Evolutionary conservation across 306 rosid genomes (phyloP).

Genomic region (Rosa rugosa): DNA sequence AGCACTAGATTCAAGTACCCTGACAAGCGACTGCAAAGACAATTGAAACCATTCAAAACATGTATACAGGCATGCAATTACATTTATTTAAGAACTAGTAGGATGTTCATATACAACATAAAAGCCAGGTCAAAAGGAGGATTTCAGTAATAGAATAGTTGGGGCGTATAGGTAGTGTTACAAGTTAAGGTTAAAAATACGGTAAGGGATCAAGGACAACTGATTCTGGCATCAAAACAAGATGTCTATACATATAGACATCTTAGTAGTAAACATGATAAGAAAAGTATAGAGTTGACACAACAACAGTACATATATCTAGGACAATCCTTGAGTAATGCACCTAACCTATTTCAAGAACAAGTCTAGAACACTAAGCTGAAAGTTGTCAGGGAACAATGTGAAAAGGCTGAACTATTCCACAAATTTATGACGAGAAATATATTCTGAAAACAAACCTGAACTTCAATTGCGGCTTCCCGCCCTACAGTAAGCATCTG

Average conservation of each 20-base stretch:
- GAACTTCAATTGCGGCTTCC: constrained; percentile 98
- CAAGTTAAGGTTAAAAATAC: background rate
- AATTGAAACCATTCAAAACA: constrained; percentile 28
- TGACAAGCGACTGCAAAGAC: constrained; percentile 86
- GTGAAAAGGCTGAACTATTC: constrained; percentile 5
- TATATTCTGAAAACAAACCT: constrained; percentile 53
- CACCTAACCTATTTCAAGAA: background rate
- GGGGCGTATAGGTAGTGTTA: background rate
- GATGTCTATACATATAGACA: background rate
- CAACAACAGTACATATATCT: background rate
- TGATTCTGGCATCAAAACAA: background rate
- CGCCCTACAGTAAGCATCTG: constrained; percentile 90
- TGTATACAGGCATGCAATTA: background rate
- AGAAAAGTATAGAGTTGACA: background rate
- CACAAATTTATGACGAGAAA: constrained; percentile 2
- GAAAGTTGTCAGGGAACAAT: background rate
- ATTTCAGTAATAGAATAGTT: background rate
- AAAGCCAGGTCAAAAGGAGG: background rate
- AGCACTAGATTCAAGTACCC: constrained; percentile 71
- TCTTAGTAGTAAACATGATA: background rate
- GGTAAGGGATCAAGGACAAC: background rate
- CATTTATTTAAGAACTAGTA: background rate
- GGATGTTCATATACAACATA: background rate
- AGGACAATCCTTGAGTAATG: background rate
- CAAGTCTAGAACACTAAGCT: background rate